Base-by-base conservation (phyloP, 176 grass and related monocot genomes). In the Tuctoria greenei region DNA sequence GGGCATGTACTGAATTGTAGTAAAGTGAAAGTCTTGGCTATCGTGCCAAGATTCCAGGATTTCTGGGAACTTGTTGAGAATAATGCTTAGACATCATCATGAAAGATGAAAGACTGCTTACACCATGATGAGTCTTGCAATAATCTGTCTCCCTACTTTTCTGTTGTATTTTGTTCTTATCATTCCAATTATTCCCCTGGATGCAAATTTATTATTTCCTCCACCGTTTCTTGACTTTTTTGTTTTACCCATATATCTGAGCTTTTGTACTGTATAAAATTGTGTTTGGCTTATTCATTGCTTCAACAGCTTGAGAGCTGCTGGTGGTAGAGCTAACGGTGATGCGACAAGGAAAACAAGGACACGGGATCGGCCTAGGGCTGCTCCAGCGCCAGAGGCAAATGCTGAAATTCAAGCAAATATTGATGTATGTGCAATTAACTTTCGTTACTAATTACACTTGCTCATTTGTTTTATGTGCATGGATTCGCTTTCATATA, bases 331-430 rank as follows among this genome's bases (percentile, higher is more conserved):
- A 90, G 86, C 69, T 74, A 95, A 86, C 64, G 86, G 86, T 55
- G 86, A 91, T 67, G 92, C 83, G 67, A 40, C 80, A 56, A 95
- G 87, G 72, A 95, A 95, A 77, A 82, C 86, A 34, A 87, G 92
- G 45, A 91, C 86, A 24, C 77, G 92, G 8, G 92, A 95, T 66
- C 84, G 89, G 40, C 79, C 86, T 59, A 83, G 88, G 79, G 92
- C 83, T 75, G 86, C 82, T 71, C 83, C 92, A 84, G 92, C 89
- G 41, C 92, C 92, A 0, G 92, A 95, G 72, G 92, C 92, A 79
- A 95, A 95, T 72, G 92, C 92, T 5, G 92, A 95, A 77, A 83
- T 95, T 42, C 92, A 95, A 95, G 86, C 62, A 74, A 95, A 95
- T 72, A 85, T 95, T 72, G 92, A 95, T 75, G 92, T 95, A 91